A percentile compares a stretch with the other conserved stretches of the same genome.
phyloP scores from a whole-genome alignment of 768 basidiomycete genomes.

The Dacryopinax spathularia region DNA sequence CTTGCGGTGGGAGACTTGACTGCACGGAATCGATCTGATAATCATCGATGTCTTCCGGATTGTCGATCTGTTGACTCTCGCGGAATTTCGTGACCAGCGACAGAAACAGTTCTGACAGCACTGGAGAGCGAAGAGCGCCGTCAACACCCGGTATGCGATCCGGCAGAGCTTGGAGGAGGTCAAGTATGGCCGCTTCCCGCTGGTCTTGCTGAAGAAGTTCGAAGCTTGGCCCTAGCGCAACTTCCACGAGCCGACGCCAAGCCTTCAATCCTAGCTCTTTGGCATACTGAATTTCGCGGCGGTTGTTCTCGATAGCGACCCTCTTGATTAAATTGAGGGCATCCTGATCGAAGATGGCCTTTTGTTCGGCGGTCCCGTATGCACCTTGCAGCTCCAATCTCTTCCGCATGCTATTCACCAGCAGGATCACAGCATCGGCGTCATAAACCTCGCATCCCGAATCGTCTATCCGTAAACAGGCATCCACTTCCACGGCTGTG shows the following conservation, averaged over 20 bases:
- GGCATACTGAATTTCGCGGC: slow-evolving; percentile 63
- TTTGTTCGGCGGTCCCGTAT: slow-evolving; percentile 37
- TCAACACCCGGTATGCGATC: slow-evolving; percentile 45
- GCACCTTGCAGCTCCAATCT: slow-evolving; percentile 52
- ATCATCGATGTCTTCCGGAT: slow-evolving; percentile 44
- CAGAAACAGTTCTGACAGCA: slow-evolving; percentile 69
- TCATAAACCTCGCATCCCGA: slow-evolving; percentile 77
- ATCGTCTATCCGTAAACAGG: slow-evolving; percentile 52
- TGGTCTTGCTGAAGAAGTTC: slow-evolving; percentile 64
- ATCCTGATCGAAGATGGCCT: slow-evolving; percentile 32
- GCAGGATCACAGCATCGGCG: slow-evolving; percentile 48
- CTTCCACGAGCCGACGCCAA: slow-evolving; percentile 75
- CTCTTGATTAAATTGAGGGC: slow-evolving; percentile 65
- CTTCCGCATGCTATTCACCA: slow-evolving; percentile 49
- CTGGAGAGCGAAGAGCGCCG: slow-evolving; percentile 53
- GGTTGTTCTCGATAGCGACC: slow-evolving; percentile 76
- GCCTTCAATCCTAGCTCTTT: slow-evolving; percentile 58
- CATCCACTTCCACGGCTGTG: slow-evolving; percentile 47
- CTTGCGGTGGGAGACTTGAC: slow-evolving; percentile 48
- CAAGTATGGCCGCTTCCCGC: slow-evolving; percentile 80
- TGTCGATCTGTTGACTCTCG: slow-evolving; percentile 46
- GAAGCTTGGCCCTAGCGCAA: slow-evolving; percentile 76
- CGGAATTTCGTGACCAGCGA: slow-evolving; percentile 79
- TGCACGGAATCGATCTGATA: slow-evolving; percentile 21
- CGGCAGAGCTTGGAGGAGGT: slow-evolving; percentile 72